Percentiles rank a stretch among this genome's conserved stretches.
These are phyloP conservation scores for Solanum tarijense DNA, from an alignment of 257 asterid species.

Conservation along the genomic window DNA sequence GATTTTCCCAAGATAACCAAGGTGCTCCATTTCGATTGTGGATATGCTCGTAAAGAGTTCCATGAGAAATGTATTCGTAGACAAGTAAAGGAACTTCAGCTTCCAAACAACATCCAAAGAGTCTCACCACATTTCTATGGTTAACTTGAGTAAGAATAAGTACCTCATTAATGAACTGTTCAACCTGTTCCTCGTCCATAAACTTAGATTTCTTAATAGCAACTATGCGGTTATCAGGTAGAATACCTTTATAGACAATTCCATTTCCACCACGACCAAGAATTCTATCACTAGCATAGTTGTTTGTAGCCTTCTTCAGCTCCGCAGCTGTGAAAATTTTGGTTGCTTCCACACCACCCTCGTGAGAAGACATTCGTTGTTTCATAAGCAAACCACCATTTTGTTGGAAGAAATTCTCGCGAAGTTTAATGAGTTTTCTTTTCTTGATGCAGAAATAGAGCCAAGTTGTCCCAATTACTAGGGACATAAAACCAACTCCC, in stretches of 20 bases:
- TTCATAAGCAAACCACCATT: conserved; percentile 58
- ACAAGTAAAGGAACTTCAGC: conserved; percentile 65
- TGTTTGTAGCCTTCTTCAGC: conserved; percentile 45
- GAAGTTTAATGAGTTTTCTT: conserved; percentile 26
- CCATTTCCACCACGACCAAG: conserved; percentile 79
- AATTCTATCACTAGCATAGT: conserved; percentile 43
- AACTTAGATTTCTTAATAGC: conserved; percentile 62
- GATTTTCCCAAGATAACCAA: conserved; percentile 57
- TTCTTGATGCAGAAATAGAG: conserved; percentile 44
- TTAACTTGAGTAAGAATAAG: conserved; percentile 67
- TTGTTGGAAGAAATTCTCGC: conserved; percentile 63
- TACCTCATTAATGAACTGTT: conserved; percentile 69
- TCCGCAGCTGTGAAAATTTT: conserved; percentile 55
- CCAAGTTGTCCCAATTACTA: conserved; percentile 37
- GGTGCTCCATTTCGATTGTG: conserved; percentile 14
- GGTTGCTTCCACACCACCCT: conserved; percentile 32
- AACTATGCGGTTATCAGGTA: conserved; percentile 37
- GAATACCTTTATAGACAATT: conserved; percentile 55
- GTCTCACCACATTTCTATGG: conserved; percentile 66
- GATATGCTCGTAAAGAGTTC: conserved; percentile 52
- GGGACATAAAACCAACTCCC: conserved; percentile 52
- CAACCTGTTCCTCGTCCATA: conserved; percentile 50
- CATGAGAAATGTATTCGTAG: conserved; percentile 55
- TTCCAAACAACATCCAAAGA: conserved; percentile 69
- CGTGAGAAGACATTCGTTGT: conserved; percentile 43